Evolutionary conservation across 495 filamentous ascomycete genomes (phyloP).

Genomic region (Penicillium goetzii): DNA sequence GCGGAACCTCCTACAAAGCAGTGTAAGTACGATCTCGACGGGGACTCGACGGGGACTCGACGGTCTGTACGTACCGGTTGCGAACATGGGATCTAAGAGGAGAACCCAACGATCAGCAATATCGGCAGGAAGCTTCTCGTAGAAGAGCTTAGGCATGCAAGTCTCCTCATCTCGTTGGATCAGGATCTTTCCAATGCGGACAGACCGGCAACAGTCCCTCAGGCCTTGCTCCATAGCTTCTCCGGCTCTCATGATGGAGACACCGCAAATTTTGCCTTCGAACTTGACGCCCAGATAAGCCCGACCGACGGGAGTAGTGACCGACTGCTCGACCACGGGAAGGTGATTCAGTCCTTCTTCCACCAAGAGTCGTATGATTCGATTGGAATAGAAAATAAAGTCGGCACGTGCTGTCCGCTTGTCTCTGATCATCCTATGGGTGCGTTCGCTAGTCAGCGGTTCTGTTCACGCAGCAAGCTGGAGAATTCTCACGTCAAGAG

Average conservation of each 20-base stretch:
- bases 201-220: constrained; percentile 93
- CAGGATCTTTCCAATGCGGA: constrained; percentile 96
- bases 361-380: constrained; percentile 96
- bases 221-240: constrained; percentile 98
- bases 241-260: constrained; percentile 96
- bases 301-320: constrained; percentile 88
- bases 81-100: constrained; percentile 98
- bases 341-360: constrained; percentile 98
- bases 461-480: background rate
- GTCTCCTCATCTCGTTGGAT: constrained; percentile 98
- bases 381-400: constrained; percentile 99
- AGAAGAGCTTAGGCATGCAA: constrained; percentile 86
- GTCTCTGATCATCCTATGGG: constrained; percentile 87
- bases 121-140: constrained; percentile 94
- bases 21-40: constrained; percentile 14
- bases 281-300: constrained; percentile 92
- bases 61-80: constrained; percentile 70
- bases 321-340: constrained; percentile 81
- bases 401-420: constrained; percentile 86
- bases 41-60: background rate
- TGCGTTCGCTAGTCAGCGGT: constrained; percentile 22
- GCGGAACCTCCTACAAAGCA: constrained; percentile 77
- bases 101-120: constrained; percentile 92
- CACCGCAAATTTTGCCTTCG: constrained; percentile 97
- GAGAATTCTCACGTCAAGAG: constrained; percentile 80